phyloP scores from a whole-genome alignment of 495 filamentous ascomycete genomes.

The Penicillium riverlandense region DNA sequence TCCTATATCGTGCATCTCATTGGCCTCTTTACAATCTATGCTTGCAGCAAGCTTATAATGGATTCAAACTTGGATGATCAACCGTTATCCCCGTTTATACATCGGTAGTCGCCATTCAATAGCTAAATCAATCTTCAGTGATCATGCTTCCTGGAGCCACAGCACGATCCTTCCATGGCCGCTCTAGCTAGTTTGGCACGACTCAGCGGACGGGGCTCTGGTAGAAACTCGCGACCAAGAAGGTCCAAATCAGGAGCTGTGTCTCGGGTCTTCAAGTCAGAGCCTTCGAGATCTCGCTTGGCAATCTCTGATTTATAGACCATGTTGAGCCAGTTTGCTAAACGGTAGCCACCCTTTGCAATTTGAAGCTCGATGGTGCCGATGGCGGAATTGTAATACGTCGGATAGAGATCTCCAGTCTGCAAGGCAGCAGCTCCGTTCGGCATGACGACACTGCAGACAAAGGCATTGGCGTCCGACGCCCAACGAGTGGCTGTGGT shows the following conservation, averaged over 20 bases:
- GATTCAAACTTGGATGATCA: too few relatives aligned
- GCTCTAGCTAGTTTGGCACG: conserved; percentile 16
- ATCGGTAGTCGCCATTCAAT: too few relatives aligned
- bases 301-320: conserved; percentile 12
- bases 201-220: conserved; percentile 6
- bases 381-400: conserved; percentile 49
- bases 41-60: too few relatives aligned
- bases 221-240: conserved; percentile 4
- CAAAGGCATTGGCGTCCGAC: conserved; percentile 47
- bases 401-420: conserved; percentile 29
- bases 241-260: neutral
- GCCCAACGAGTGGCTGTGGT: conserved; percentile 47
- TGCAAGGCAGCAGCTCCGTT: conserved; percentile 15
- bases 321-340: conserved; percentile 34
- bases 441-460: conserved; percentile 47
- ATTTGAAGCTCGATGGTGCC: conserved; percentile 64
- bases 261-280: conserved; percentile 1
- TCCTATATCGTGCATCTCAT: too few relatives aligned
- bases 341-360: conserved; percentile 65
- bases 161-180: conserved; percentile 18
- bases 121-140: neutral
- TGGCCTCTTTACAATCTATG: too few relatives aligned
- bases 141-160: conserved; percentile 5
- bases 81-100: too few relatives aligned
- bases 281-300: conserved; percentile 5